Base-by-base conservation (phyloP, 805 yeast species). In the Ogataea sp. region DNA sequence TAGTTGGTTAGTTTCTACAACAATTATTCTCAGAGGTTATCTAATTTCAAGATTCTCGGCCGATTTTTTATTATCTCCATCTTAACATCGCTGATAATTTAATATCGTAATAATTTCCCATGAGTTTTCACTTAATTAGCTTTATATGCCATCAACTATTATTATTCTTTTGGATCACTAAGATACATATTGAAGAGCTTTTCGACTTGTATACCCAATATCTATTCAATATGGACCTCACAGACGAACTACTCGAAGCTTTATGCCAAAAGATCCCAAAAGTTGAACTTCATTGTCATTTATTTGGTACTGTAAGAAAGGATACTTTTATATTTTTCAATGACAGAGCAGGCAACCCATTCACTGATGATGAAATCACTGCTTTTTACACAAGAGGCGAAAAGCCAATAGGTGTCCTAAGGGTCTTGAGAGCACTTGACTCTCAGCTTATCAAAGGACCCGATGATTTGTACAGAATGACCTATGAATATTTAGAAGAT, bases 261-360 rank as follows among this genome's bases (percentile, higher is more conserved):
- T 37, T 56, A 25, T 56, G 62, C 26, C 56, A 49, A 29, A 45
- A 44, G 11, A 43, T 57, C 16, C 62, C 62, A 10, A 57, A 57
- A 40, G 53, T 56, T 14, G 62, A 57, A 43, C 48, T 56, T 14
- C 62, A 57, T 31, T 57, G 62, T 39, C 62, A 56, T 39, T 48
- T 57, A 25, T 56, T 46, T 35, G 62, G 62, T 3, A 57, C 61
- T 5, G 48, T 57, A 20, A 37, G 55, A 20, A 52, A 53, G 37
- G 41, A 41, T 5, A 53, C 61, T 6, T 44, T 57, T 32, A 43
- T 40, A 2, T 49, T 42, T 25, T 44, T 57, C 32, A 53, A 53
- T 34, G 39, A 41, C 25, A 47, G 57, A 20, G 52, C 45, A 32
- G 54, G 47, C 27, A 41, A 44, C 21, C 47, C 47, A 6, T 51